Conservation (phyloP, 73 alveolate species). For the Tetrahymena borealis region DNA sequence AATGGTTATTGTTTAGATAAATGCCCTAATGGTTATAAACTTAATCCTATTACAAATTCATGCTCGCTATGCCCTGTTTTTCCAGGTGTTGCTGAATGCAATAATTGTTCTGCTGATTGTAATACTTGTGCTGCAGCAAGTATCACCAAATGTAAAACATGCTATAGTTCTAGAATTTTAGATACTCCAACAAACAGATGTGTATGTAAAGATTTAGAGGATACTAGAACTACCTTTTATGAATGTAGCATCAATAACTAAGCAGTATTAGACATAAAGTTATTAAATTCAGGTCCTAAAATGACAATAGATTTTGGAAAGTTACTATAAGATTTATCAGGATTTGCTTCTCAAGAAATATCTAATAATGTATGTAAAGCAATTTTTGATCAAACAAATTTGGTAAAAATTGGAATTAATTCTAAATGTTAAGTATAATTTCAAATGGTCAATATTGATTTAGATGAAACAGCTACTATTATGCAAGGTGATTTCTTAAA, state of each 20-base stretch:
- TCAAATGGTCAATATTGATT: not conserved
- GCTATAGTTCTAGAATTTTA: not conserved
- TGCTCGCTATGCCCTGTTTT: not conserved
- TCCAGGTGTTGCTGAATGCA: not conserved
- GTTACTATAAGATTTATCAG: not conserved
- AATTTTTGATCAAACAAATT: not conserved
- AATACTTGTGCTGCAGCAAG: not conserved
- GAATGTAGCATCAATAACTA: not conserved
- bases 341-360: not conserved
- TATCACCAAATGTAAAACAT: not conserved
- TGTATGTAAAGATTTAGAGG: not conserved
- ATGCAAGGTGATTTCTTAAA: not conserved
- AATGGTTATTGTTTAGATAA: not conserved
- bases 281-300: not conserved
- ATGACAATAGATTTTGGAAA: not conserved
- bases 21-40: not conserved
- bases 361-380: not conserved
- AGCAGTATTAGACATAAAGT: not conserved
- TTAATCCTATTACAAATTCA: not conserved
- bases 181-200: not conserved
- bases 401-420: not conserved
- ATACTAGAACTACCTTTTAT: not conserved
- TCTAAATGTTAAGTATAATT: not conserved
- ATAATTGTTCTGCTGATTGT: not conserved
- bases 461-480: not conserved